A percentile compares a stretch with the other conserved stretches of the same genome.
Conservation (phyloP, 2,329 filamentous ascomycete genomes). For the Diaporthe eres region DNA sequence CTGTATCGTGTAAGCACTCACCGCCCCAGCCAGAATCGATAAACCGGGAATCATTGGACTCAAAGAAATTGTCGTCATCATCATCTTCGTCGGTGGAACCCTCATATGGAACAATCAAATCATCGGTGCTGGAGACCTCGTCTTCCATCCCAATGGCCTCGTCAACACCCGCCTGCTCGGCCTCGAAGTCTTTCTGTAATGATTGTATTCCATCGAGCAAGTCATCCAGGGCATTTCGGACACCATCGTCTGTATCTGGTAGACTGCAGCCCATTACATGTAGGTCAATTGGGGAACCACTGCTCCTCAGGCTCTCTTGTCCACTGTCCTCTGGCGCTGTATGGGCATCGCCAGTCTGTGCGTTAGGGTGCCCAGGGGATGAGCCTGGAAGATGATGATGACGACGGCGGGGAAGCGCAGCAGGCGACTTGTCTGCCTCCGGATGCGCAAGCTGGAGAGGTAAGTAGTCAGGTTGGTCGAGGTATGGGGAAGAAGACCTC, state of each 20-base stretch:
- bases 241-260: not conserved
- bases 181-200: slow-evolving; percentile 13
- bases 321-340: not conserved
- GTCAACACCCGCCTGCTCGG: slow-evolving; percentile 43
- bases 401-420: slow-evolving; percentile 47
- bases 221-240: slow-evolving; percentile 31
- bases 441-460: slow-evolving; percentile 48
- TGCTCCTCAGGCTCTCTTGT: not conserved
- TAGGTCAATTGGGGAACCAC: not conserved
- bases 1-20: slow-evolving; percentile 91
- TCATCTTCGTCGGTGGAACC: slow-evolving; percentile 66
- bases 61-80: slow-evolving; percentile 72
- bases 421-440: slow-evolving; percentile 51
- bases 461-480: slow-evolving; percentile 53
- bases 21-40: slow-evolving; percentile 81
- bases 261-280: not conserved
- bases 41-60: slow-evolving; percentile 69
- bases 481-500: slow-evolving; percentile 60
- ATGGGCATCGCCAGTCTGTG: slow-evolving; percentile 46
- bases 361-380: slow-evolving; percentile 52
- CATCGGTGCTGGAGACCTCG: slow-evolving; percentile 48
- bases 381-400: slow-evolving; percentile 66
- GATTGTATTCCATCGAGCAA: slow-evolving; percentile 29
- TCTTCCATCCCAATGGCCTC: slow-evolving; percentile 42
- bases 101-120: slow-evolving; percentile 62